phyloP scores from a whole-genome alignment of 139 green algal genomes.

The Chlorella sorokiniana region DNA sequence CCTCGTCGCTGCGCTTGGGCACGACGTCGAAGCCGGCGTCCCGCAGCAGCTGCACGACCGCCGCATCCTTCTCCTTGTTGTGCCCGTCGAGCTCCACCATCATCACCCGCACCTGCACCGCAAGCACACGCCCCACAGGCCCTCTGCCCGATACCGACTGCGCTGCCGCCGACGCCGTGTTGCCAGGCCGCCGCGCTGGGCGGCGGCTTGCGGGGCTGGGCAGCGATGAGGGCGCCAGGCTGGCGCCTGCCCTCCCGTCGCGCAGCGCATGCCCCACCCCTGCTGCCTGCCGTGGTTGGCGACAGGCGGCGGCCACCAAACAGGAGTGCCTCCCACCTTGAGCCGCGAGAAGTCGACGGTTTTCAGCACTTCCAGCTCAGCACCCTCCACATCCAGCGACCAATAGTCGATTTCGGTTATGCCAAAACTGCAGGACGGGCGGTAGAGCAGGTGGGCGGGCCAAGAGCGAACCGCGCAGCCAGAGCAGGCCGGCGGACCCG shows the following conservation, averaged over 20 bases:
- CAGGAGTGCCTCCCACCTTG: neutral
- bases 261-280: too few relatives aligned
- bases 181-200: too few relatives aligned
- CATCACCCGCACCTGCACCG: neutral
- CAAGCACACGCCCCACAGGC: too few relatives aligned
- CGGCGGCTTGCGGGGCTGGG: too few relatives aligned
- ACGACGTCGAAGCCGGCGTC: neutral
- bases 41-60: neutral
- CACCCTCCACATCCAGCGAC: conserved; percentile 3
- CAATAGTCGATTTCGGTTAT: neutral
- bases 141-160: too few relatives aligned
- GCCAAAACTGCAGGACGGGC: neutral
- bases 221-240: too few relatives aligned
- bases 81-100: neutral
- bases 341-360: neutral
- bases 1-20: neutral
- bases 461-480: neutral
- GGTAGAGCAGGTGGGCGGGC: neutral
- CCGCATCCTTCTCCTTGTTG: neutral
- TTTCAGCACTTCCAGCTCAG: conserved; percentile 13
- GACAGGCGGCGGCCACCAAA: too few relatives aligned
- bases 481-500: too few relatives aligned
- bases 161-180: too few relatives aligned
- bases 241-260: too few relatives aligned
- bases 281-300: too few relatives aligned